Evolutionary conservation across 2,329 filamentous ascomycete species (phyloP), one percentile per base, ranked within the genome.

Genomic region (Juglanconis sp.): DNA sequence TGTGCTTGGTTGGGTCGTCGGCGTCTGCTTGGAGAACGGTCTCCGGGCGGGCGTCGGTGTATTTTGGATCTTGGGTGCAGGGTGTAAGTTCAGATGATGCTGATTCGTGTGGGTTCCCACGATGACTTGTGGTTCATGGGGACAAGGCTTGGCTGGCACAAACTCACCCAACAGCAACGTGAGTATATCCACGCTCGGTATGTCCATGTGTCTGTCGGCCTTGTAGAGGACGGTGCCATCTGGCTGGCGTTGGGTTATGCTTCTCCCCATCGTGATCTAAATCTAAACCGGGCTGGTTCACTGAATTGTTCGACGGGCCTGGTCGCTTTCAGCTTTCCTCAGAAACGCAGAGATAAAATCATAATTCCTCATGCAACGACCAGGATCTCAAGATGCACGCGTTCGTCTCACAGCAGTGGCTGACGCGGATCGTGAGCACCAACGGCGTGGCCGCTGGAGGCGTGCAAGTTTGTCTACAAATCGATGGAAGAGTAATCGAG

Each of bases 1-100:
- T 71, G 57, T 69, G 67, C 55, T 80, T 77, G n/a, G 73, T 73
- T 0, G 85, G 82, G 53, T 87, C 74, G 5, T 77, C 76, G 0
- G 86, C 85, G 65, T 86, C 84, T 48, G 78, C 75, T 68, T 87
- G 84, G 4, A 88, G 71, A 2, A 81, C 66, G 0, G 80, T 82
- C 55, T 84, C 76, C 50, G 83, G 79, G 30, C 77, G 67, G 11
- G 72, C 68, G 1, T 62, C 64, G 46, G 68, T 70, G 4, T 69
- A 62, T 34, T 73, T 61, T 15, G 70, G 76, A 15, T 80, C 78
- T 56, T 64, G 10, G 42, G 48, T 9, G 17, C 53, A 31, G 60
- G 47, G 6, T 10, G 6, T 8, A 17, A 46, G 13, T 62, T 35
- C 42, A 35, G 36, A 42, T 34, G 24, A 42, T 10, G 11, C 38